Evolutionary conservation across 1,284 basidiomycete genomes (phyloP), one percentile per base, ranked within the genome.

Genomic region (Microbotryum lychnidis-dioicae): DNA sequence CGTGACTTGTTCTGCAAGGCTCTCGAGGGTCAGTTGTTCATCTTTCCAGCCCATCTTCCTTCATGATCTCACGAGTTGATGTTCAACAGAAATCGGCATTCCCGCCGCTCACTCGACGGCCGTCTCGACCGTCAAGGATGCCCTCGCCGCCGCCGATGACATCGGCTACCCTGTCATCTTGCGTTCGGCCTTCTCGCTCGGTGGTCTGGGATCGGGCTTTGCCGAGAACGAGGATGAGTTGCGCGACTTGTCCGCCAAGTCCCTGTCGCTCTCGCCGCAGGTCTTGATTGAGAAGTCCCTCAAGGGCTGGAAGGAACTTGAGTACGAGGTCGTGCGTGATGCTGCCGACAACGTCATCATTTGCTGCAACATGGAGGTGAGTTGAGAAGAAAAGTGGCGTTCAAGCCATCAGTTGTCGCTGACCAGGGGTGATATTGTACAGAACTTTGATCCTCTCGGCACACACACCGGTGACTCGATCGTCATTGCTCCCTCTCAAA

Each of bases 281-380:
- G 93, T 98, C 1, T 81, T 98, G 29, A 91, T 98, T 27, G 94
- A 98, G 80, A 94, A 86, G 81, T 92, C 89, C 74, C 97, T 98
- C 93, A 97, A 97, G 79, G 94, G 94, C 16, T 97, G 92, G 92
- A 97, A 98, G 79, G 94, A 98, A 80, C 91, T 97, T 70, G 94
- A 98, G 79, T 98, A 98, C 73, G 94, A 98, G 76, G 94, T 98
- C 56, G 94, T 97, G n/a, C 83, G 94, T 63, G 94, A 98, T 77
- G 96, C 91, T 78, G 82, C 89, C 69, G 88, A 97, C 77, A 96
- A 96, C 76, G 97, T 93, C 75, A 97, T 97, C 78, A 97, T 92
- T 1, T 93, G 97, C 67, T 98, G 96, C 78, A 98, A 98, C 80
- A 97, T 98, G 94, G 93, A 97, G 88, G 91, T 90, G 61, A 64